Base-by-base conservation (phyloP, 129 eudicot genomes). In the Mikania micrantha region DNA sequence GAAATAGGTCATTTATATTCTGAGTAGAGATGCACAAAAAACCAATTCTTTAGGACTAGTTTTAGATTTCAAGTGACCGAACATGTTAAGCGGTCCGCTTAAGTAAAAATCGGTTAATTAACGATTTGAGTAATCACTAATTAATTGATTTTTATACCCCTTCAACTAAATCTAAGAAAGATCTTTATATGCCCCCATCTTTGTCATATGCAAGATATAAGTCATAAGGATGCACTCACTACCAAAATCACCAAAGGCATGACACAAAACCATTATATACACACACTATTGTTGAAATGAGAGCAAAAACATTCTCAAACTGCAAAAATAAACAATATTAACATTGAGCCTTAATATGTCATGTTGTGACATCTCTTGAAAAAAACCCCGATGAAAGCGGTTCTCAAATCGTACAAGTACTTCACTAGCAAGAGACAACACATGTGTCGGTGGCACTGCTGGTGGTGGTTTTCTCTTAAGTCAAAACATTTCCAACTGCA, bases 361-460 rank as follows among this genome's bases (percentile, higher is more conserved):
- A 25, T 27, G 9, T 52, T 54, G 61, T 7, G 34, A 64, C 64
- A 73, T 63, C 41, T 62, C 77, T 35, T 24, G 38, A 48, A 35
- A 72, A 45, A 13, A 15, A 36, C n/a, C 11, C 48, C 54, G 11
- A 15, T 19, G 13, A 4, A 47, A 17, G 8, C 35, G 60, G 38
- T 49, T 34, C 38, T 56, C 31, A 54, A 68, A 45, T 42, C 70
- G 61, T 12, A 59, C 63, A 24, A 36, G 38, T 34, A 7, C 34
- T 59, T 63, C 71, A 35, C 54, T 76, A 75, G 75, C 84, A 85
- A 40, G 86, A 69, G 45, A 69, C 69, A 47, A 65, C 68, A 54
- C 84, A 75, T 0, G 77, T 13, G 47, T 85, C 54, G 35, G 4
- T 29, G 34, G 34, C 4, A 2, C 4, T 29, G 34, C 2, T n/a